These are phyloP conservation scores for Kazachstania viticola DNA, from an alignment of 805 yeast species.

Conservation along the genomic window DNA sequence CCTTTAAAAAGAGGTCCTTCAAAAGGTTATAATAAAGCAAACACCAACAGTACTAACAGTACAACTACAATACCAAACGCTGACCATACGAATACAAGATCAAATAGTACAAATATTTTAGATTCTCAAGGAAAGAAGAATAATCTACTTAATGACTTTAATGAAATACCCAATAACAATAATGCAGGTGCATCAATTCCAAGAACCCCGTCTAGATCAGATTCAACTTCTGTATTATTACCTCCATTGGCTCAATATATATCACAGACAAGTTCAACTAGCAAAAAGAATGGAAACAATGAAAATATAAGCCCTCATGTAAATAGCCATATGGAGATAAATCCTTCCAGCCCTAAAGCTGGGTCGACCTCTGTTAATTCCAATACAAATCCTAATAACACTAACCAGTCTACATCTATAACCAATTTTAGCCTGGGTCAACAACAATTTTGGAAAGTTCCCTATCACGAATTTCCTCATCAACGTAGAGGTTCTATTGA, in stretches of 20 bases:
- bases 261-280: constrained; percentile 7
- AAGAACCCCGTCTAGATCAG: constrained; percentile 8
- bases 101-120: background rate
- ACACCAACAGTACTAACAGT: background rate
- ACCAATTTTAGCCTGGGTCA: constrained; percentile 9
- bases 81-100: background rate
- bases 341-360: background rate
- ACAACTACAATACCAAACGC: background rate
- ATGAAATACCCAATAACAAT: background rate
- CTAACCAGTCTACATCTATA: background rate
- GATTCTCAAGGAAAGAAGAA: background rate
- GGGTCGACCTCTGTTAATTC: background rate
- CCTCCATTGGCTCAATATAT: constrained; percentile 26
- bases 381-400: background rate
- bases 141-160: background rate
- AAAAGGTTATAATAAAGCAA: constrained; percentile 49
- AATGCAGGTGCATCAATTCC: constrained; percentile 1
- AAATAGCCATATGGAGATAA: background rate
- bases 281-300: background rate
- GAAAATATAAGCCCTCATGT: background rate
- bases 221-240: constrained; percentile 13
- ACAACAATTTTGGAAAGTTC: constrained; percentile 29
- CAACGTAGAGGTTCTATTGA: constrained; percentile 25
- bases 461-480: constrained; percentile 24
- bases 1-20: constrained; percentile 75